Base-by-base conservation (phyloP, 176 grass and related monocot species). In the Musa acuminata region DNA sequence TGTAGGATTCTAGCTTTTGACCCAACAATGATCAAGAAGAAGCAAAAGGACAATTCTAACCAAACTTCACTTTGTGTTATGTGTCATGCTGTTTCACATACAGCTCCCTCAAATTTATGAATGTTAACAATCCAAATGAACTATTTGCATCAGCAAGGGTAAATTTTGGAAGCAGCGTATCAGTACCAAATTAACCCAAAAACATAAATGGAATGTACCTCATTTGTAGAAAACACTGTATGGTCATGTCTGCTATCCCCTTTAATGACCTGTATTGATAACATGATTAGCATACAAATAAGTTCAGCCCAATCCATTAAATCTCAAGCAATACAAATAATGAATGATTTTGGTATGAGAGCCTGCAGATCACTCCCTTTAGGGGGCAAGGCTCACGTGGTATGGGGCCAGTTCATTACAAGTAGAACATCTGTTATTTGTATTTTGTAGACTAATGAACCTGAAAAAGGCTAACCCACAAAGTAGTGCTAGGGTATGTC, bases 141-240 rank as follows among this genome's bases (percentile, higher is more conserved):
- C 35, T 43, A 5, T 43, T 55, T 14, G 2, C 25, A 65, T 11
- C 24, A 65, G 63, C 21, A 65, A 24, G 24, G 24, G 11, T 64
- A 64, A 75, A 54, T 12, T 49, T 3, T 17, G 11, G 25, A n/a
- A 60, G 48, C 9, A 48, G 26, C 7, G 49, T 35, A 9, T 48
- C 13, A 11, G 19, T 8, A 26, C 49, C 8, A 53, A 49, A 72
- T 7, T 53, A 54, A 49, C 20, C 10, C 11, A 69, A 55, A 19
- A 13, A 70, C 25, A 25, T 19, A 81, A 43, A 75, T 51, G 11
- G 53, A 79, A 43, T 74, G 64, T 73, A 96, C 92, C 87, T 83
- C 89, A 74, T 80, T 82, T 23, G 81, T 7, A 59, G 73, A 62
- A 52, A 76, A 24, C 48, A 77, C 16, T 65, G 76, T 72, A 69